Evolutionary conservation across 495 filamentous ascomycete species (phyloP).

Genomic region (Saxophila tyrrhenica): DNA sequence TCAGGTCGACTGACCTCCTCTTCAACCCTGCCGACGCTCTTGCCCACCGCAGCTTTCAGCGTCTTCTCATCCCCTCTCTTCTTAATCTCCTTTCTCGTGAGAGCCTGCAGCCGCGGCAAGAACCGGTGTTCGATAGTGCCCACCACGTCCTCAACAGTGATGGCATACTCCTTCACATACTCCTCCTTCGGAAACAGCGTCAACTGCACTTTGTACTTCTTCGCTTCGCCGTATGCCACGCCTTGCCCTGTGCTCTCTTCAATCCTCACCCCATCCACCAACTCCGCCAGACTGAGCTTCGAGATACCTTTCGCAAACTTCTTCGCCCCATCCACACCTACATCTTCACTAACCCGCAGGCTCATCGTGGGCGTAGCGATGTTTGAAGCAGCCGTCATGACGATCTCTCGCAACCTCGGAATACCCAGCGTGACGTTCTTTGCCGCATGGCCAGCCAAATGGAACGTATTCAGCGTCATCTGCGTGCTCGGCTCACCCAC

Average conservation of each 20-base stretch:
- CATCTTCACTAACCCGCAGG: constrained; percentile 60
- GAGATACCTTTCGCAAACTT: constrained; percentile 86
- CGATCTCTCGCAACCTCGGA: constrained; percentile 89
- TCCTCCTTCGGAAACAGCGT: constrained; percentile 74
- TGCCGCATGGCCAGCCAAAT: constrained; percentile 94
- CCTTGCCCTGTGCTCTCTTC: constrained; percentile 64
- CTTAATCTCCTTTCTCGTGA: constrained; percentile 66
- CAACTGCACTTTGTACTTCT: constrained; percentile 73
- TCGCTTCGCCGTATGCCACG: constrained; percentile 52
- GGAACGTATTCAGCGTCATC: constrained; percentile 99
- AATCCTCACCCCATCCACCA: constrained; percentile 72
- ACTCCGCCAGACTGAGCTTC: constrained; percentile 73
- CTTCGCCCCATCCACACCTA: constrained; percentile 57
- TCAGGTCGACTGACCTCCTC: constrained; percentile 39
- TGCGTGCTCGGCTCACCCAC: constrained; percentile 96
- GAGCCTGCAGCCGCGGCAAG: constrained; percentile 52
- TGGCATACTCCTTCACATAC: constrained; percentile 76
- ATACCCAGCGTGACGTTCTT: constrained; percentile 99
- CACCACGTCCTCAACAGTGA: constrained; percentile 63
- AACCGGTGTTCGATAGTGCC: constrained; percentile 69
- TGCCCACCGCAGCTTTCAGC: constrained; percentile 57
- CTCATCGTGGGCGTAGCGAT: constrained; percentile 94
- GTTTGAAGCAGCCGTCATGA: constrained; percentile 85
- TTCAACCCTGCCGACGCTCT: constrained; percentile 58
- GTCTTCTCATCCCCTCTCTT: constrained; percentile 57